Evolutionary conservation across 2,329 filamentous ascomycete genomes (phyloP).

Genomic region (Aspergillus fumigatiaffinis): DNA sequence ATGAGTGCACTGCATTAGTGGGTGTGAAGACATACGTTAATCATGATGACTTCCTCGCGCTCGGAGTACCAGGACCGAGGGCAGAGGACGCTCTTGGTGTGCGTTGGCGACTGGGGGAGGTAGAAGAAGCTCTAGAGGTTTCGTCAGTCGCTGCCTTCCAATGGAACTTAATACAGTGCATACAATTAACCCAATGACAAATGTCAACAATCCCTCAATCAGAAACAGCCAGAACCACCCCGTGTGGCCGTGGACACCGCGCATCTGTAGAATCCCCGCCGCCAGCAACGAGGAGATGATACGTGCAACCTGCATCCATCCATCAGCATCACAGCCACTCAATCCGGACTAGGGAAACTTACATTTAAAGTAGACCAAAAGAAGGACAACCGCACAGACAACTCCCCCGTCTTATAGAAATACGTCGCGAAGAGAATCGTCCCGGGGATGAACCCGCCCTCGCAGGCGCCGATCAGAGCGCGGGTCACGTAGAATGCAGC

Average conservation of each 20-base stretch:
- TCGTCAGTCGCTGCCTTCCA: slow-evolving; percentile 24
- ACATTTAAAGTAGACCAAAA: slow-evolving; percentile 42
- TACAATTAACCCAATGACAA: slow-evolving; percentile 37
- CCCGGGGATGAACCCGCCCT: slow-evolving; percentile 34
- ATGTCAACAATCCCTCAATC: slow-evolving; percentile 43
- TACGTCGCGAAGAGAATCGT: slow-evolving; percentile 41
- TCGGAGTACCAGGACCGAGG: slow-evolving; percentile 25
- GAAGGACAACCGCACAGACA: slow-evolving; percentile 40
- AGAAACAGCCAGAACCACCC: slow-evolving; percentile 44
- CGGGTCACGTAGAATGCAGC: slow-evolving; percentile 37
- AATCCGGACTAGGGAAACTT: not conserved
- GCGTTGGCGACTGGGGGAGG: slow-evolving; percentile 25
- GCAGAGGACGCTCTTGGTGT: slow-evolving; percentile 21
- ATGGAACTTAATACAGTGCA: no score
- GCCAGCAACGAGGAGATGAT: slow-evolving; percentile 38
- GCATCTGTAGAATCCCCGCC: slow-evolving; percentile 40
- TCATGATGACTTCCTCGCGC: slow-evolving; percentile 27
- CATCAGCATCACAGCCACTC: not conserved
- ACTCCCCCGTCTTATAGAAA: slow-evolving; percentile 40
- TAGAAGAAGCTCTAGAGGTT: slow-evolving; percentile 22
- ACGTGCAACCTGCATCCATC: slow-evolving; percentile 19
- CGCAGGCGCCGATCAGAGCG: slow-evolving; percentile 39
- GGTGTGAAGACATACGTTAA: slow-evolving; percentile 16
- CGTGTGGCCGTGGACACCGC: slow-evolving; percentile 36
- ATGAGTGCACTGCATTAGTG: no score